Percentiles rank a stretch among this genome's conserved stretches.
phyloP scores from a whole-genome alignment of 2,329 filamentous ascomycete genomes.

The Teratosphaeria destructans region DNA sequence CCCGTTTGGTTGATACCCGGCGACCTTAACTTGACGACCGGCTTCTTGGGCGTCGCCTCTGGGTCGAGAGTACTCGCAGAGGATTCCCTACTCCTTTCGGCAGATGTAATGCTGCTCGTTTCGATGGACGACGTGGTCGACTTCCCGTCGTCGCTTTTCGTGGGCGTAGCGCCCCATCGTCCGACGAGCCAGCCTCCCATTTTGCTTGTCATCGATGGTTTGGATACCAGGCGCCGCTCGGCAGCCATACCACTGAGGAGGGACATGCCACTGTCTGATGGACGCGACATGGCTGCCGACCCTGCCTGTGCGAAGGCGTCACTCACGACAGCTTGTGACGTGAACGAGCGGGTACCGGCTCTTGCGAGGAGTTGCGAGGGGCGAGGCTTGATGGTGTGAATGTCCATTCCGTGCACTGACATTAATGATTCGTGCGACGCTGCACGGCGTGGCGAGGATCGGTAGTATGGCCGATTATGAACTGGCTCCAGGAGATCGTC shows the following conservation, averaged over 20 bases:
- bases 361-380: constrained; percentile 61
- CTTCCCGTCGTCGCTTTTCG: constrained; percentile 5
- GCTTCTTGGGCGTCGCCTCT: constrained; percentile 27
- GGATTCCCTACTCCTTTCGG: not conserved
- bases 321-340: constrained; percentile 36
- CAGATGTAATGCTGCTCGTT: not conserved
- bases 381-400: constrained; percentile 61
- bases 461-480: constrained; percentile 28
- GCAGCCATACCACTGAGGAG: constrained; percentile 25
- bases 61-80: not conserved
- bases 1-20: constrained; percentile 73
- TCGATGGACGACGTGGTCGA: constrained; percentile 14
- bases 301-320: constrained; percentile 25
- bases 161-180: constrained; percentile 49
- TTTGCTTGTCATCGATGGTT: constrained; percentile 36
- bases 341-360: constrained; percentile 40
- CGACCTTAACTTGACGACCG: constrained; percentile 36
- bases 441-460: constrained; percentile 48
- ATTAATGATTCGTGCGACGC: constrained; percentile 81
- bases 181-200: constrained; percentile 58
- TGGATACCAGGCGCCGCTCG: constrained; percentile 11
- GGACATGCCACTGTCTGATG: constrained; percentile 16
- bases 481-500: constrained; percentile 17
- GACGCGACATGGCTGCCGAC: constrained; percentile 26
- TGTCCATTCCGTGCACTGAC: constrained; percentile 78